Conservation (phyloP, 2,329 filamentous ascomycete genomes). For the Fusarium verticillioides region DNA sequence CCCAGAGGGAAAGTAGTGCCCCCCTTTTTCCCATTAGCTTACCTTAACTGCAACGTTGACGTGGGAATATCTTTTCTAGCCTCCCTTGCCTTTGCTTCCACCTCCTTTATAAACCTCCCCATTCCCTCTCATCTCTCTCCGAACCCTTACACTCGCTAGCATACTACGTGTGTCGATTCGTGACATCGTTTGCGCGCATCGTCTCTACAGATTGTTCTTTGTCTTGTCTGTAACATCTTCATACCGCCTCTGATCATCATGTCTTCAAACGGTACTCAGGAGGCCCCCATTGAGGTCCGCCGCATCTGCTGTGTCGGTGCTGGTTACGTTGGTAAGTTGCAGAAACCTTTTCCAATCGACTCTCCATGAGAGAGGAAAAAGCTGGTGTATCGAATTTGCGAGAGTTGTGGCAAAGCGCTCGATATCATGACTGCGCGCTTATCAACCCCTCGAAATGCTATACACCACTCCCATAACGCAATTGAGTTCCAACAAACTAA, state of each 20-base stretch:
- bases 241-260: slow-evolving; percentile 36
- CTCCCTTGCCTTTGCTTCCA: slow-evolving; percentile 30
- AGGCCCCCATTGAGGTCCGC: slow-evolving; percentile 53
- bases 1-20: slow-evolving; percentile 16
- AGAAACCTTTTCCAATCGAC: not conserved
- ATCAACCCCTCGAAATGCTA: not conserved
- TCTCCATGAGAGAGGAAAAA: not conserved
- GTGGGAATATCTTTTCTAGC: slow-evolving; percentile 41
- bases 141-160: slow-evolving; percentile 34
- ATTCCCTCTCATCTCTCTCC: slow-evolving; percentile 15
- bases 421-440: slow-evolving; percentile 20
- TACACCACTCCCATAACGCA: slow-evolving; percentile 11
- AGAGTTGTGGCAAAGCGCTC: not conserved
- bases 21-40: slow-evolving; percentile 31
- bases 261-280: slow-evolving; percentile 46
- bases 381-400: not conserved
- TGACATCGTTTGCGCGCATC: slow-evolving; percentile 40
- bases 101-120: slow-evolving; percentile 39
- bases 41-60: slow-evolving; percentile 36
- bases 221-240: slow-evolving; percentile 25
- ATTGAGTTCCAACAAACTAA: slow-evolving; percentile 29
- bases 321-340: slow-evolving; percentile 76
- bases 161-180: slow-evolving; percentile 36
- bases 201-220: slow-evolving; percentile 26
- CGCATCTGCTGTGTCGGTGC: slow-evolving; percentile 80